Conservation (phyloP, 2,329 filamentous ascomycete genomes). For the Pseudogymnoascus sp. region DNA sequence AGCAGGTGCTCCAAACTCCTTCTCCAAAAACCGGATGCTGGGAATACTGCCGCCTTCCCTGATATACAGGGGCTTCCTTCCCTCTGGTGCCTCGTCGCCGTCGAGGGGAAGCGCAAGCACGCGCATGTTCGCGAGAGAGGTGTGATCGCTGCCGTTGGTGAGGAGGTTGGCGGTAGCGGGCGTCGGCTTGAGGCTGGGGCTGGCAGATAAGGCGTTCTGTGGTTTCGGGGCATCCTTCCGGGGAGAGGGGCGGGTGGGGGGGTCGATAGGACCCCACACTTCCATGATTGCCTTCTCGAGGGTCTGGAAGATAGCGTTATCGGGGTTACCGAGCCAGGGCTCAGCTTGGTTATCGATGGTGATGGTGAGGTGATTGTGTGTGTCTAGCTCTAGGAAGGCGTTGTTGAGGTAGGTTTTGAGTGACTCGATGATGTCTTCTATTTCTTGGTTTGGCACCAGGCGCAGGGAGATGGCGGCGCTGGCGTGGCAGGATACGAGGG, state of each 20-base stretch:
- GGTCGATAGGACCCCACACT: slow-evolving; percentile 61
- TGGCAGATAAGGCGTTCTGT: slow-evolving; percentile 14
- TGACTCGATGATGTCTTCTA: slow-evolving; percentile 61
- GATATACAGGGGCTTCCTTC: slow-evolving; percentile 73
- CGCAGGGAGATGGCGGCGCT: slow-evolving; percentile 84
- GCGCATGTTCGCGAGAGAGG: slow-evolving; percentile 20
- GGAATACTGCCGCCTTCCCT: slow-evolving; percentile 93
- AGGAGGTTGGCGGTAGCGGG: slow-evolving; percentile 44
- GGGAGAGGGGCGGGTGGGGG: slow-evolving; percentile 28
- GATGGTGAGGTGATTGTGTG: slow-evolving; percentile 71
- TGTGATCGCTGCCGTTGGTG: slow-evolving; percentile 35
- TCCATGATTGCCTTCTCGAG: slow-evolving; percentile 77
- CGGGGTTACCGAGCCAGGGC: slow-evolving; percentile 88
- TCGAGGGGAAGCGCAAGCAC: slow-evolving; percentile 9
- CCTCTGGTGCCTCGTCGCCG: slow-evolving; percentile 16
- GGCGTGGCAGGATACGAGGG: slow-evolving; percentile 82
- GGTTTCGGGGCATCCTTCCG: slow-evolving; percentile 16
- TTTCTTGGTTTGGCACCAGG: slow-evolving; percentile 86
- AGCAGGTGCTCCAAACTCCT: slow-evolving; percentile 83
- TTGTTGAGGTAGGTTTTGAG: slow-evolving; percentile 59
- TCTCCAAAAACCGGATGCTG: slow-evolving; percentile 86
- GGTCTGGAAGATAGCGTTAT: slow-evolving; percentile 83
- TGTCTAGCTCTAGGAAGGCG: slow-evolving; percentile 66
- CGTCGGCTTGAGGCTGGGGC: slow-evolving; percentile 29
- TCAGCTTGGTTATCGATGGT: slow-evolving; percentile 90